Evolutionary conservation across 768 basidiomycete genomes (phyloP).

Genomic region (Lactifluus subvellereus): DNA sequence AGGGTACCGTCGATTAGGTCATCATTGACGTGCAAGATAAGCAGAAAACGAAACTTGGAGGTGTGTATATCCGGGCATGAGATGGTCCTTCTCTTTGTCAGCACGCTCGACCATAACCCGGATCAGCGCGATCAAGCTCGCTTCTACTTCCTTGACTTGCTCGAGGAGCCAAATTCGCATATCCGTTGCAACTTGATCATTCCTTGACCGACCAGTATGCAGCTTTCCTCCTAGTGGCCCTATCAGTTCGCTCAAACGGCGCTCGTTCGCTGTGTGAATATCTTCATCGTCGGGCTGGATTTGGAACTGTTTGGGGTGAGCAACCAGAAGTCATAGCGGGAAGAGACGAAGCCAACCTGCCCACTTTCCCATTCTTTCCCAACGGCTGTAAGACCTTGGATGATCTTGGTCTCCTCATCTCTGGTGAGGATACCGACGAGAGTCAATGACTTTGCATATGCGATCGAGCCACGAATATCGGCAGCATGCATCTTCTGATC

Average conservation of each 20-base stretch:
- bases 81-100: slow-evolving; percentile 83
- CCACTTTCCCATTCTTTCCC: slow-evolving; percentile 82
- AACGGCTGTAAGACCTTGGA: slow-evolving; percentile 68
- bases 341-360: slow-evolving; percentile 41
- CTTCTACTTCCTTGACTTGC: slow-evolving; percentile 61
- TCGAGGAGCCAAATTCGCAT: slow-evolving; percentile 94
- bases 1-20: background rate
- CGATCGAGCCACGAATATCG: slow-evolving; percentile 91
- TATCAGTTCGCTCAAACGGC: slow-evolving; percentile 87
- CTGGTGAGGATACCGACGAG: slow-evolving; percentile 74
- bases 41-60: slow-evolving; percentile 61
- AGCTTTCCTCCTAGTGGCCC: slow-evolving; percentile 91
- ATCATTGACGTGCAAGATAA: background rate
- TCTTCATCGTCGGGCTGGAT: slow-evolving; percentile 90
- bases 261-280: slow-evolving; percentile 98
- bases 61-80: slow-evolving; percentile 97
- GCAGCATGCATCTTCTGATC: slow-evolving; percentile 91
- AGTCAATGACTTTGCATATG: slow-evolving; percentile 84
- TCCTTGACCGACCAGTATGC: slow-evolving; percentile 94
- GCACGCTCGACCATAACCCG: slow-evolving; percentile 89
- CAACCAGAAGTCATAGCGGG: background rate
- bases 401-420: slow-evolving; percentile 68
- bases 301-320: slow-evolving; percentile 49
- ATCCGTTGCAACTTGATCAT: slow-evolving; percentile 98
- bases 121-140: slow-evolving; percentile 68